phyloP scores from a whole-genome alignment of 1,139 yeast genomes.

The Blastobotrys indianensis region DNA sequence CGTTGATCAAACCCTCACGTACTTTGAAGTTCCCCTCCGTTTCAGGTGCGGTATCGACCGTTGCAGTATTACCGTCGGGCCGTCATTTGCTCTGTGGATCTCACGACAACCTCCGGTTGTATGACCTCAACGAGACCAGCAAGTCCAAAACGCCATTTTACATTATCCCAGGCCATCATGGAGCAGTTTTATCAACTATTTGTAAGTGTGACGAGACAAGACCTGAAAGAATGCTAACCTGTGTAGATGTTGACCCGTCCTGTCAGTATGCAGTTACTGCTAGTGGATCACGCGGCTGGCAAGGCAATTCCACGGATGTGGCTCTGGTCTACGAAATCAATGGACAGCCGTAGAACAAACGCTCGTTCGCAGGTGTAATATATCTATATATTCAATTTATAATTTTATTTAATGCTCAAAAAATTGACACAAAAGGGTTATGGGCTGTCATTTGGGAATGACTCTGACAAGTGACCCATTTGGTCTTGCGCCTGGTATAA shows the following conservation, averaged over 20 bases:
- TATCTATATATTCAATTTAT: too few species aligned
- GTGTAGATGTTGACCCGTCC: slow-evolving; percentile 71
- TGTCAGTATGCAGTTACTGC: slow-evolving; percentile 85
- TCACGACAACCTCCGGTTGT: slow-evolving; percentile 79
- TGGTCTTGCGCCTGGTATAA: too few species aligned
- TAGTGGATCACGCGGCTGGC: slow-evolving; percentile 96
- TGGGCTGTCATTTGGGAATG: too few species aligned
- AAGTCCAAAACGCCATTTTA: slow-evolving; percentile 42
- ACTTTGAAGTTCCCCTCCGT: slow-evolving; percentile 72
- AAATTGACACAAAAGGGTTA: too few species aligned
- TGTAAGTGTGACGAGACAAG: slow-evolving; percentile 10
- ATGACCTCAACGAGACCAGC: slow-evolving; percentile 55
- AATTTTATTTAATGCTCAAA: too few species aligned
- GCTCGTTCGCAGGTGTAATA: too few species aligned
- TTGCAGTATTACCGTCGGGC: slow-evolving; percentile 74
- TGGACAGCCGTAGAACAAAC: neutral
- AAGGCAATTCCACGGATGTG: slow-evolving; percentile 70
- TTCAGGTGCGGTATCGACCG: slow-evolving; percentile 86
- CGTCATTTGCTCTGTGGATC: slow-evolving; percentile 82
- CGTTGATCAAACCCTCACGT: slow-evolving; percentile 46
- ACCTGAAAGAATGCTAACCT: slow-evolving; percentile 3
- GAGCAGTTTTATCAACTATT: slow-evolving; percentile 58
- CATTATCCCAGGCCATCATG: slow-evolving; percentile 61
- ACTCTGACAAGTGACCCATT: too few species aligned
- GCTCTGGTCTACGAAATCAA: slow-evolving; percentile 73